phyloP scores from a whole-genome alignment of 2,329 filamentous ascomycete species.

The Fusarium fujikuroi region DNA sequence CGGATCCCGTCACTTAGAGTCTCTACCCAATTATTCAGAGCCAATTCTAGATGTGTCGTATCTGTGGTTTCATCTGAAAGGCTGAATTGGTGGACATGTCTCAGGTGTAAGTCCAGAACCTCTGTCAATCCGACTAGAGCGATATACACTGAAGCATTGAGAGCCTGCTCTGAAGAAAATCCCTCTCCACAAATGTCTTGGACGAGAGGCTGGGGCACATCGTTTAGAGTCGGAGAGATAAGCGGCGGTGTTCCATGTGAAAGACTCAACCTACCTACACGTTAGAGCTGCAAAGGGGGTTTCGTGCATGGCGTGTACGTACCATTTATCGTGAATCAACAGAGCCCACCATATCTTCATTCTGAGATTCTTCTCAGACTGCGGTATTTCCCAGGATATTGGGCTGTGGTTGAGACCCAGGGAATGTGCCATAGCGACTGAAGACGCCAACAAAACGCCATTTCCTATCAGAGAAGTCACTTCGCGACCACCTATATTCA shows the following conservation, averaged over 20 bases:
- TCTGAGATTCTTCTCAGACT: slow-evolving; percentile 60
- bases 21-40: slow-evolving; percentile 58
- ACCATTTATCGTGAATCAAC: slow-evolving; percentile 66
- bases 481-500: slow-evolving; percentile 69
- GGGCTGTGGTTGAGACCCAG: slow-evolving; percentile 66
- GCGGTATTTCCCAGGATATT: slow-evolving; percentile 62
- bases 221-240: slow-evolving; percentile 57
- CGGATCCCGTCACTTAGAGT: slow-evolving; percentile 52
- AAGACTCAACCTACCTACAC: slow-evolving; percentile 56
- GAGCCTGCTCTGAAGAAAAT: slow-evolving; percentile 20
- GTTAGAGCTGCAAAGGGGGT: background rate
- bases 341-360: slow-evolving; percentile 68
- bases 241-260: slow-evolving; percentile 64
- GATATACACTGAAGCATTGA: slow-evolving; percentile 55
- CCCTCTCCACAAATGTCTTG: slow-evolving; percentile 48
- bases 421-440: slow-evolving; percentile 63
- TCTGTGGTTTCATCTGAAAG: slow-evolving; percentile 41
- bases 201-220: slow-evolving; percentile 57
- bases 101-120: slow-evolving; percentile 46
- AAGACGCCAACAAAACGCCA: slow-evolving; percentile 60
- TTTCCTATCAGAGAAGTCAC: slow-evolving; percentile 70
- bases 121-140: slow-evolving; percentile 58
- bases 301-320: slow-evolving; percentile 6
- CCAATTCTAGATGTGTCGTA: slow-evolving; percentile 51
- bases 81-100: slow-evolving; percentile 51